These are phyloP conservation scores for Candida nitratophila DNA, from an alignment of 805 yeast species.

Conservation along the genomic window DNA sequence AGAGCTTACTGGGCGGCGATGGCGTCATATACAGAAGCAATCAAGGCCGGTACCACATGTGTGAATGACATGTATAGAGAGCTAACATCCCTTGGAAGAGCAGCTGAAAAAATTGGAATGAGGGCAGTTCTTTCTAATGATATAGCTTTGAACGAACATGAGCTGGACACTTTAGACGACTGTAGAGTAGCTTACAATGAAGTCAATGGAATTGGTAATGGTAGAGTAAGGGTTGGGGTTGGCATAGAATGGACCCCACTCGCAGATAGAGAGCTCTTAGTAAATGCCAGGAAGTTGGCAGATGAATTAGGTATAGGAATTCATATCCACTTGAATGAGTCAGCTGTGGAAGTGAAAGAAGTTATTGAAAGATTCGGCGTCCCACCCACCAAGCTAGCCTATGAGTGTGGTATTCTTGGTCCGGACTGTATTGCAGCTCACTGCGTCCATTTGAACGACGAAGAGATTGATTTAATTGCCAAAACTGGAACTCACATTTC, in stretches of 20 bases:
- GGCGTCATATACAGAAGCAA: constrained; percentile 4
- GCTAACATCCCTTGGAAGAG: constrained; percentile 1
- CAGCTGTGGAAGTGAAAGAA: constrained; percentile 2
- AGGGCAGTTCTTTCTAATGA: constrained; percentile 3
- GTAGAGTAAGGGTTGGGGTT: constrained; percentile 4
- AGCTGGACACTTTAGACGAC: constrained; percentile 3
- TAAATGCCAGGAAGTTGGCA: constrained; percentile 3
- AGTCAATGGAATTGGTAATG: constrained; percentile 2
- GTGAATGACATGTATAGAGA: constrained; percentile 5
- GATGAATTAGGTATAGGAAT: constrained; percentile 4
- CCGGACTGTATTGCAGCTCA: constrained; percentile 7
- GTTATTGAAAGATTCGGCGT: constrained; percentile 1
- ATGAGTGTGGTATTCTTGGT: constrained; percentile 4
- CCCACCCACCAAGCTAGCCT: constrained; percentile 3
- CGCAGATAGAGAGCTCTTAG: constrained; percentile 1
- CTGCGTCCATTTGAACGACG: constrained; percentile 5
- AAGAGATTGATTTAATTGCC: constrained; percentile 2
- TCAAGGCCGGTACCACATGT: constrained; percentile 3
- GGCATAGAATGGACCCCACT: constrained; percentile 5
- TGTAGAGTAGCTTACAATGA: constrained; percentile 1
- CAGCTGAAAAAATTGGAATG: constrained; percentile 4
- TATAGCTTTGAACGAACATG: constrained; percentile 3
- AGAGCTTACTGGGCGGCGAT: constrained; percentile 4
- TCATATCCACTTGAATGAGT: constrained; percentile 5
- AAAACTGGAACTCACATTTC: constrained; percentile 3